These are phyloP conservation scores for Populus davidiana DNA, from an alignment of 345 rosid species.

Conservation along the genomic window DNA sequence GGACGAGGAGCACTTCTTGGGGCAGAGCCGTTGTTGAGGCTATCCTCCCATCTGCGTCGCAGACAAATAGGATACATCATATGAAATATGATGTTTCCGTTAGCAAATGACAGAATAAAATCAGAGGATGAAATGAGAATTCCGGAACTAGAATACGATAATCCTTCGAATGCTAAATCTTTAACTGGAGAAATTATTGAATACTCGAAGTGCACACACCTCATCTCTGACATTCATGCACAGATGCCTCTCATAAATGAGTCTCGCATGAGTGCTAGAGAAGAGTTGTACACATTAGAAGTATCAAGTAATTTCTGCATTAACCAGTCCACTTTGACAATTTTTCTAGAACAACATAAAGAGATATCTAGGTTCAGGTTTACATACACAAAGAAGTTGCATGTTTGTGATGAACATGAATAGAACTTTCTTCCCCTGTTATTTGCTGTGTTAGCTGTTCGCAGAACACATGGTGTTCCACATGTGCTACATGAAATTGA, in stretches of 20 bases:
- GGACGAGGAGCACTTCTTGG: conserved; percentile 30
- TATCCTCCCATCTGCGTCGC: conserved; percentile 85
- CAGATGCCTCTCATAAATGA: no score
- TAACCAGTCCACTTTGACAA: neutral
- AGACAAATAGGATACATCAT: neutral
- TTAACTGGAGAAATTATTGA: no score
- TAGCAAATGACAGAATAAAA: no score
- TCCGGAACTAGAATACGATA: no score
- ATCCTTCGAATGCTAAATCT: no score
- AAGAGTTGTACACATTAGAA: no score
- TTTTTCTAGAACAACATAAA: neutral
- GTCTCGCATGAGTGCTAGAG: no score
- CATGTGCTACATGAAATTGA: conserved; percentile 63
- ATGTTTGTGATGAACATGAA: conserved; percentile 69
- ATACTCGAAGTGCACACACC: no score
- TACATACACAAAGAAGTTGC: conserved; percentile 86
- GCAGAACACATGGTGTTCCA: conserved; percentile 58
- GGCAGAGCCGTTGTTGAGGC: conserved; percentile 41
- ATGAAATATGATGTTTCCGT: no score
- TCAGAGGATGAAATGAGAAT: no score
- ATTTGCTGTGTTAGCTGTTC: conserved; percentile 81
- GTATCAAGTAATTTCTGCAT: no score
- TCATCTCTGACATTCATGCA: no score
- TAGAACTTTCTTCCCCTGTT: conserved; percentile 92
- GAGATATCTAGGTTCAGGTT: neutral